phyloP scores from a whole-genome alignment of 2,329 filamentous ascomycete species.

The Amauroascus verrucosus region DNA sequence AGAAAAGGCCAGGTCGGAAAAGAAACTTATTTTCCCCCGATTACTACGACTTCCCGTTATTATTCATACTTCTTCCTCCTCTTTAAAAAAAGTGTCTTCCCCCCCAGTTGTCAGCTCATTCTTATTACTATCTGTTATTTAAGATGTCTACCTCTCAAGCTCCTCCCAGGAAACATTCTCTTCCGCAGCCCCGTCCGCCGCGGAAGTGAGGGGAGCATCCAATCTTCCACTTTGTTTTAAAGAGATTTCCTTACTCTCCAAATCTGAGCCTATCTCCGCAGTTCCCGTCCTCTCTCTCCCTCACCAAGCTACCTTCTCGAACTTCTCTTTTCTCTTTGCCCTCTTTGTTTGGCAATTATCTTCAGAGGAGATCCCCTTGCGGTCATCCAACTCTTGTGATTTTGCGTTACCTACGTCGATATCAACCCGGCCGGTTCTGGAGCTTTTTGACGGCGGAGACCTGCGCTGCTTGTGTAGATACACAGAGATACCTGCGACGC shows the following conservation, averaged over 20 bases:
- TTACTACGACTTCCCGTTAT: neutral
- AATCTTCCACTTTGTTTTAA: neutral
- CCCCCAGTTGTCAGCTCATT: slow-evolving; percentile 10
- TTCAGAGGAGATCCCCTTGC: too few species aligned
- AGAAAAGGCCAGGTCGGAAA: slow-evolving; percentile 7
- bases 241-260: neutral
- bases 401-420: neutral
- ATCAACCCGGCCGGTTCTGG: neutral
- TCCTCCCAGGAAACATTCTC: slow-evolving; percentile 23
- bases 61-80: neutral
- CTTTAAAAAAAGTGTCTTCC: neutral
- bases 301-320: neutral
- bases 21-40: slow-evolving; percentile 7
- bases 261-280: neutral
- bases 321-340: too few species aligned
- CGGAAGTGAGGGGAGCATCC: slow-evolving; percentile 36
- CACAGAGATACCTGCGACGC: neutral
- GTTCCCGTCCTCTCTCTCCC: neutral
- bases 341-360: too few species aligned
- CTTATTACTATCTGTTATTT: slow-evolving; percentile 16
- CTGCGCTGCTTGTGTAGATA: neutral
- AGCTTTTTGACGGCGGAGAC: neutral
- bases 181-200: slow-evolving; percentile 32
- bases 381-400: too few species aligned
- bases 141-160: slow-evolving; percentile 29